Base-by-base conservation (phyloP, 2,329 filamentous ascomycete species). In the Phaeosphaeriaceae sp. region DNA sequence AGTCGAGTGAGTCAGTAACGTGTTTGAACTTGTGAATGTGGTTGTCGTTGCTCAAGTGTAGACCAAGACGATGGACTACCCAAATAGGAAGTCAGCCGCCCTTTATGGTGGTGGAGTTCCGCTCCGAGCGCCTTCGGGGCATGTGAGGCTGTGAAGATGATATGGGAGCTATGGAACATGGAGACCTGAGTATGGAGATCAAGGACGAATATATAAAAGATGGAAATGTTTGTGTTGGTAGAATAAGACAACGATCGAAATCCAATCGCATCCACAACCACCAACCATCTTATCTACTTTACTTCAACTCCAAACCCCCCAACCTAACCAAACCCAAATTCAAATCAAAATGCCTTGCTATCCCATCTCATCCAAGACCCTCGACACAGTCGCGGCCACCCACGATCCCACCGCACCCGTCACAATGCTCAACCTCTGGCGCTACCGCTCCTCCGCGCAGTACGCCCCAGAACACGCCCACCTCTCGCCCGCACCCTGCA, bases 391-490 rank as follows among this genome's bases (percentile, higher is more conserved):
- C 19, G 40, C 49, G 4, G 24, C 22, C 19, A n/a, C 51, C 15
- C 52, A 58, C 53, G 52, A 60, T 33, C 54, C 51, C 7, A 46
- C 31, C 7, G 63, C 58, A 51, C 64, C 64, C 53, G 55, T 69
- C 45, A 66, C 50, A 52, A 65, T 67, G 58, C 62, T 69, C 41
- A 66, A 69, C 40, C 60, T 67, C 48, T 64, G 55, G 56, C 58
- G 54, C 11, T 65, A 53, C 51, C 44, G 47, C 2, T 6, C 24
- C 11, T 54, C 40, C 3, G 62, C 64, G 1, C 6, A 40, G 13
- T 67, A 66, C 24, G 17, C 54, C 7, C 51, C 57, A 11, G 54
- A 60, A 15, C 54, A 62, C 36, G 45, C 54, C n/a, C 49, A 51
- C 15, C 57, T 60, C 50, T 48, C 56, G 7, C 41, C 57, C 20